These are phyloP conservation scores for Claviceps capensis DNA, from an alignment of 2,329 filamentous ascomycete genomes.

Conservation along the genomic window DNA sequence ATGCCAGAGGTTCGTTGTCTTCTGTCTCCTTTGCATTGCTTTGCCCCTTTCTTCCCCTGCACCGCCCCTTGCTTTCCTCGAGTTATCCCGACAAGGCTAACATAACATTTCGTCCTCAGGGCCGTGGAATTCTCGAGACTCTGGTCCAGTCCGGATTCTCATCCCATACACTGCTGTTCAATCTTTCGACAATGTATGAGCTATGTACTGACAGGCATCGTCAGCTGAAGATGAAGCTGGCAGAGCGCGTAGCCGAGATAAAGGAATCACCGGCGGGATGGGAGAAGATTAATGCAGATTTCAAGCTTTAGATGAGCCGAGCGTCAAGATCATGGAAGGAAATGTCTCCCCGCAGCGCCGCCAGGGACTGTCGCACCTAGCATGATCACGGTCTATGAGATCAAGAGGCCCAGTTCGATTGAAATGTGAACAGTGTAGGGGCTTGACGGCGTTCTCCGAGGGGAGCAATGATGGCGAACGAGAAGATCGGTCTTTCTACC, in stretches of 20 bases:
- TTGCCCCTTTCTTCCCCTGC: background rate
- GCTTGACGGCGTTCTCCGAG: too few species aligned
- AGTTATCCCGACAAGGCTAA: background rate
- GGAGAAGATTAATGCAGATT: conserved; percentile 60
- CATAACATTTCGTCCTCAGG: conserved; percentile 25
- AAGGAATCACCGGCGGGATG: conserved; percentile 45
- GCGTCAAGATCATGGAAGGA: background rate
- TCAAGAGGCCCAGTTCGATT: too few species aligned
- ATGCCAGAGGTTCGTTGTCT: conserved; percentile 48
- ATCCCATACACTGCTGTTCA: conserved; percentile 76
- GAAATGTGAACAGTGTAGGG: too few species aligned
- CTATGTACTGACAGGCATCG: conserved; percentile 68
- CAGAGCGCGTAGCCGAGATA: conserved; percentile 52
- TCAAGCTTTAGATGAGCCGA: conserved; percentile 46
- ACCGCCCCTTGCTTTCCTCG: too few species aligned
- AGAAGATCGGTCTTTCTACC: too few species aligned
- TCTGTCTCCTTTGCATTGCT: background rate
- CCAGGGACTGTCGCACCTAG: too few species aligned
- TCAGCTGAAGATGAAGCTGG: conserved; percentile 55
- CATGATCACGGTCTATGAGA: too few species aligned
- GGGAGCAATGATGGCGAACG: too few species aligned
- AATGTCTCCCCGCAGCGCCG: too few species aligned
- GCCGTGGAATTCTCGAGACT: conserved; percentile 50
- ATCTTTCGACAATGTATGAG: conserved; percentile 83
- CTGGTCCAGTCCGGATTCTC: conserved; percentile 48